Base-by-base conservation (phyloP, 2,329 filamentous ascomycete species). In the Westerdykella sp. region DNA sequence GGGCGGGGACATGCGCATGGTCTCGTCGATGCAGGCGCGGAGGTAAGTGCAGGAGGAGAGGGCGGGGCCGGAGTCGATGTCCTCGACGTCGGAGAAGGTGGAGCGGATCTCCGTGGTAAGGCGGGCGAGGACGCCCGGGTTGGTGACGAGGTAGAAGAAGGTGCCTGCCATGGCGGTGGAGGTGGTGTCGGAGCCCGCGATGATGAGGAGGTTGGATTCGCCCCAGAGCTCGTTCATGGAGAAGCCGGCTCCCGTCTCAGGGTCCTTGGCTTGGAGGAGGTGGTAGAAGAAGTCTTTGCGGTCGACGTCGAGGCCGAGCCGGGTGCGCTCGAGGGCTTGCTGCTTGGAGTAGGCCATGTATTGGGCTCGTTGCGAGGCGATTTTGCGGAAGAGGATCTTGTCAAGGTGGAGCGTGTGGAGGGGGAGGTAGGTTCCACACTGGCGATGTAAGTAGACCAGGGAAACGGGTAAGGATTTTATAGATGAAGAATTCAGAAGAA, bases 281-380 rank as follows among this genome's bases (percentile, higher is more conserved):
- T 76, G 63, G 57, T 72, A 67, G 59, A 73, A 71, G 53, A 75
- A 72, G 52, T 75, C 73, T 40, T 70, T 71, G 15, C 66, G 57
- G 35, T 66, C 66, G 28, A 65, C 61, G 36, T 70, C 62, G 4
- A 65, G 50, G 9, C 66, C 68, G 28, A 69, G 47, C 40, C 70
- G 68, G 5, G 65, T 71, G 13, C 70, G 60, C 47, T 70, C 69
- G 51, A 64, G 65, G 1, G 66, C 67, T 47, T 73, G 67, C 11
- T 55, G 54, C 51, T 69, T 66, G 54, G 66, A 68, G 57, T 72
- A 67, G 46, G 65, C 59, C 66, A 73, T 68, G 50, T 71, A 69
- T 47, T 66, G 56, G 18, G 60, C 62, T 3, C 69, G 56, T 41
- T 65, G 64, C 4, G 63, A 62, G 5, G 68, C 67, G 41, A 72